phyloP scores from a whole-genome alignment of 768 basidiomycete genomes.

The Clitopilus hobsonii region DNA sequence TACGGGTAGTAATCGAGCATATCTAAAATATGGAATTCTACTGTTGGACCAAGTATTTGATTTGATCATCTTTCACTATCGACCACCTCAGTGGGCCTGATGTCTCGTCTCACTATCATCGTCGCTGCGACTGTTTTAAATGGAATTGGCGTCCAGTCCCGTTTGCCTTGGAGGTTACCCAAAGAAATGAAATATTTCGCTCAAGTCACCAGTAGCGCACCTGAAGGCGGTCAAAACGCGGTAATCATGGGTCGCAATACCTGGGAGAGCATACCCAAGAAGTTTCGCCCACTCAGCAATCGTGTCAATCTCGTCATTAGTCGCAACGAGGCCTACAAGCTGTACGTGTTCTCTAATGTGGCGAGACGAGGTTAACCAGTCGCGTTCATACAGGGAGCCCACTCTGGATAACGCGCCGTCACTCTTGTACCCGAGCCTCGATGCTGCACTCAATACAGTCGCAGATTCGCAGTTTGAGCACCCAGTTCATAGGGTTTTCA shows the following conservation, averaged over 20 bases:
- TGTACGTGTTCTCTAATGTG: constrained; percentile 41
- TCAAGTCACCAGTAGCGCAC: constrained; percentile 62
- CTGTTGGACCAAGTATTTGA: background rate
- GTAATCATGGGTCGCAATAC: constrained; percentile 96
- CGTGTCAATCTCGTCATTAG: constrained; percentile 79
- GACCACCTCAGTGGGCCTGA: constrained; percentile 19
- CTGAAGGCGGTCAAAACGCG: constrained; percentile 55
- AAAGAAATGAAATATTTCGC: constrained; percentile 93
- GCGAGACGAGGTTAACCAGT: background rate
- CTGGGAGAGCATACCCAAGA: constrained; percentile 93
- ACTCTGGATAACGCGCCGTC: constrained; percentile 18
- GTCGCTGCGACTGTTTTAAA: constrained; percentile 86
- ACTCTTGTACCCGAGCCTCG: constrained; percentile 34
- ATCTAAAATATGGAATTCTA: too few species aligned
- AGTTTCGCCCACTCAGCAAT: constrained; percentile 73
- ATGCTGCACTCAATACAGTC: constrained; percentile 33
- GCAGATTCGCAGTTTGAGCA: constrained; percentile 23
- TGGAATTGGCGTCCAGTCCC: constrained; percentile 78
- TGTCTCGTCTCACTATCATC: constrained; percentile 81
- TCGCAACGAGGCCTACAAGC: constrained; percentile 48
- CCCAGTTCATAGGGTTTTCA: constrained; percentile 60
- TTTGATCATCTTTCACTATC: background rate
- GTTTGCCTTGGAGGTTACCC: constrained; percentile 85
- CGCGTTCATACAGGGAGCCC: constrained; percentile 6
- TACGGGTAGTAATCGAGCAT: too few species aligned